A percentile compares a stretch with the other conserved stretches of the same genome.
Evolutionary conservation across 2,329 filamentous ascomycete species (phyloP).

Genomic region (Pseudopithomyces maydicus): DNA sequence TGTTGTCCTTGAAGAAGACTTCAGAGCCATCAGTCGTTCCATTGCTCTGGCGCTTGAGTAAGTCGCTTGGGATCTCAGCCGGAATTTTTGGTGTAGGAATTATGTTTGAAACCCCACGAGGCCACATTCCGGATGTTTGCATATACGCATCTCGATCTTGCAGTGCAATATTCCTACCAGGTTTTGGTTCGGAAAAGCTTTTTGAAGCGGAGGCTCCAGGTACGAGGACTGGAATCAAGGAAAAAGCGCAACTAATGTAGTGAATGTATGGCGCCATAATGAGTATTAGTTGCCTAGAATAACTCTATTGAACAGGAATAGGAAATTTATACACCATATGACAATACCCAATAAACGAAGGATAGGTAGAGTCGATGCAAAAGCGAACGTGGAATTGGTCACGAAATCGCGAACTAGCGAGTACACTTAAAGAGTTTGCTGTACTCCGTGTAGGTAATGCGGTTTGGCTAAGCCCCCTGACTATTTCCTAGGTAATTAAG

Average conservation of each 20-base stretch:
- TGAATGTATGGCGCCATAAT: conserved; percentile 13
- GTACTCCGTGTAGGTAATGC: not conserved
- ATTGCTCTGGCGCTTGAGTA: conserved; percentile 18
- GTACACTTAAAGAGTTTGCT: not conserved
- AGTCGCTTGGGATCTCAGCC: conserved; percentile 1
- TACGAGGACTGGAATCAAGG: conserved; percentile 8
- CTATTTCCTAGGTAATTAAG: conserved; percentile 12
- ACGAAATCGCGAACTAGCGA: not conserved
- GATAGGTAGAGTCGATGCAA: conserved; percentile 4
- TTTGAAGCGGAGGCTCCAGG: conserved; percentile 10
- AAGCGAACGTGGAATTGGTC: not conserved
- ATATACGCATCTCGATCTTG: conserved; percentile 10
- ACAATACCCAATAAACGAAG: conserved; percentile 5
- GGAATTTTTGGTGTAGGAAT: conserved; percentile 7
- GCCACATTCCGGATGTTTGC: conserved; percentile 3
- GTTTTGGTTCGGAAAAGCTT: conserved; percentile 5
- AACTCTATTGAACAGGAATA: not conserved
- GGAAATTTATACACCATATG: not conserved
- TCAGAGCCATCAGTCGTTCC: conserved; percentile 6
- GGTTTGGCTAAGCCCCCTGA: conserved; percentile 7
- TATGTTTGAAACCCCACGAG: conserved; percentile 14
- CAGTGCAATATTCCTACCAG: not conserved
- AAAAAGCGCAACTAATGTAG: conserved; percentile 11
- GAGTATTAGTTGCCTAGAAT: conserved; percentile 2
- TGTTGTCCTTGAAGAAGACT: conserved; percentile 26